Evolutionary conservation across 2,329 filamentous ascomycete species (phyloP).

Genomic region (Beauveria sp.): DNA sequence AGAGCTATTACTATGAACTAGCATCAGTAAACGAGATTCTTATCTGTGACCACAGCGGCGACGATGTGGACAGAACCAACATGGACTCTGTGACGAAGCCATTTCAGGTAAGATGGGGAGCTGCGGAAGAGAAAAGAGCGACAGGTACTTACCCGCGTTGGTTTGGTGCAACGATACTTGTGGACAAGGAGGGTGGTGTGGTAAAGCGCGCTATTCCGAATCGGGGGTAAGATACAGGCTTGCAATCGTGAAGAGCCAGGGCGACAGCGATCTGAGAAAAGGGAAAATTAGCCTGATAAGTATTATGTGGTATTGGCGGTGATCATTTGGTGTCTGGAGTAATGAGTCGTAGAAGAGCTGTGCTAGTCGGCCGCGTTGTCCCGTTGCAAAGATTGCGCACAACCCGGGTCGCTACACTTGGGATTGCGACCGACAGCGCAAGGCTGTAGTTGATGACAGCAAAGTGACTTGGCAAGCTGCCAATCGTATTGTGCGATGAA

Average conservation of each 20-base stretch:
- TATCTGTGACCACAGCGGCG: background rate
- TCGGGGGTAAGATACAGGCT: background rate
- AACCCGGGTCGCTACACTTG: background rate
- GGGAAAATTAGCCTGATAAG: conserved; percentile 1
- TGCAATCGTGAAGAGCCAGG: background rate
- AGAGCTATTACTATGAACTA: conserved; percentile 7
- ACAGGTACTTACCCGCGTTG: conserved; percentile 6
- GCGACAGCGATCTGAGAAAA: conserved; percentile 1
- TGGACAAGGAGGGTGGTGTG: background rate
- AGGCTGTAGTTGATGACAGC: background rate
- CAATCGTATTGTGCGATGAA: background rate
- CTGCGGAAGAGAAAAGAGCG: background rate
- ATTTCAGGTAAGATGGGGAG: background rate
- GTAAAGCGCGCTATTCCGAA: conserved; percentile 1
- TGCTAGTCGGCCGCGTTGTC: background rate
- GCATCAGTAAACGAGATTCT: conserved; percentile 3
- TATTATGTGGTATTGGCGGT: background rate
- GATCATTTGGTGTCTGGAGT: background rate
- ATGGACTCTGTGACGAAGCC: background rate
- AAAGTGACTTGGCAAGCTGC: background rate
- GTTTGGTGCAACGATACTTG: conserved; percentile 5
- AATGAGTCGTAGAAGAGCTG: background rate
- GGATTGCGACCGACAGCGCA: background rate
- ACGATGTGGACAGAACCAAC: background rate
- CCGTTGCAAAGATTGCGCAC: background rate